Percentiles rank a stretch among this genome's conserved stretches.
phyloP scores from a whole-genome alignment of 2,329 filamentous ascomycete species.

The Colletotrichum scovillei region DNA sequence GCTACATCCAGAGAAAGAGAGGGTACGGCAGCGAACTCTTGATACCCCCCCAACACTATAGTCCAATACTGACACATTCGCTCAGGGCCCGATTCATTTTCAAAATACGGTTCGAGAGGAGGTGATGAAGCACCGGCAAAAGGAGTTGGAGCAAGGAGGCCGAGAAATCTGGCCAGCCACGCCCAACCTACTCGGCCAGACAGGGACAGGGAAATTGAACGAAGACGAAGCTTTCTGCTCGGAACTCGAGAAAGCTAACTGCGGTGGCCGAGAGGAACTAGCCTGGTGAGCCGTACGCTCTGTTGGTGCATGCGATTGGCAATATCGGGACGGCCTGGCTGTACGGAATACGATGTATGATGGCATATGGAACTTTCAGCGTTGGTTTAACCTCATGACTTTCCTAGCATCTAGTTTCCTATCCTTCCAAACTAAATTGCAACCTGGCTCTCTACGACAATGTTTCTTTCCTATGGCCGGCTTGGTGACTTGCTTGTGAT shows the following conservation, averaged over 20 bases:
- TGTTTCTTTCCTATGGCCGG: neutral
- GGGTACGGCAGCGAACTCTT: conserved; percentile 35
- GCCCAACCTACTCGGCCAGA: conserved; percentile 38
- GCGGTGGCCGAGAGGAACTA: conserved; percentile 31
- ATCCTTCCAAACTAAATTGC: neutral
- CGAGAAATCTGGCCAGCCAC: conserved; percentile 46
- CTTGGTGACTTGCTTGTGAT: neutral
- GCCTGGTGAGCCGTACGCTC: conserved; percentile 32
- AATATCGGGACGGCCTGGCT: neutral
- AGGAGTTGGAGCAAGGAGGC: conserved; percentile 38
- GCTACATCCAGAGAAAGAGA: conserved; percentile 65
- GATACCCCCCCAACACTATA: too few relatives aligned
- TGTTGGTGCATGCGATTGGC: neutral
- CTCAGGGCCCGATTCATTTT: conserved; percentile 58
- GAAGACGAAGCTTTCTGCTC: conserved; percentile 45
- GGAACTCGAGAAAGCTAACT: conserved; percentile 36
- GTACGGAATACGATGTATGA: conserved; percentile 2
- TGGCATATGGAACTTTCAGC: neutral
- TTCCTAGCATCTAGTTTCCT: neutral
- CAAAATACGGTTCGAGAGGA: conserved; percentile 42
- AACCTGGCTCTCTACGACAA: neutral
- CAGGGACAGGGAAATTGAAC: conserved; percentile 40
- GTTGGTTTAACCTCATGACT: neutral
- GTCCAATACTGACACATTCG: conserved; percentile 33
- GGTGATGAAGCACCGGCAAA: conserved; percentile 43